Evolutionary conservation across 495 filamentous ascomycete genomes (phyloP).

Genomic region (Copromyces sp.): DNA sequence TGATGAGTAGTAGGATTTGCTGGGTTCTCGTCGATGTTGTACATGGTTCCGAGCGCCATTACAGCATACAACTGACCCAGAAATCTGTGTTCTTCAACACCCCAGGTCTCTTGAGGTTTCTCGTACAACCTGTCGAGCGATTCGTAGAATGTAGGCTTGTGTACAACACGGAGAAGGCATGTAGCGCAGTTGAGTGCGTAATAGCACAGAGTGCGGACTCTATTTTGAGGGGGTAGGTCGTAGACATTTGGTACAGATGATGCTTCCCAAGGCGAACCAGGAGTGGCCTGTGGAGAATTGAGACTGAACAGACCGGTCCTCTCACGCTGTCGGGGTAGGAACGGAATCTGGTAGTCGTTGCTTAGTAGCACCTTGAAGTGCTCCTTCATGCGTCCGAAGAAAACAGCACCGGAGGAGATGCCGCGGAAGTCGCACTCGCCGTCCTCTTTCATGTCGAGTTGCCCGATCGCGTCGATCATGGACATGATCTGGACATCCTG

Average conservation of each 20-base stretch:
- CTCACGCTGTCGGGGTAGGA: slow-evolving; percentile 32
- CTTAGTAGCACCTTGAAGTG: slow-evolving; percentile 62
- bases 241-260: slow-evolving; percentile 47
- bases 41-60: slow-evolving; percentile 80
- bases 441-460: slow-evolving; percentile 81
- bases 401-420: slow-evolving; percentile 82
- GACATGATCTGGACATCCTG: slow-evolving; percentile 78
- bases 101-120: slow-evolving; percentile 54
- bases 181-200: slow-evolving; percentile 78
- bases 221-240: slow-evolving; percentile 60
- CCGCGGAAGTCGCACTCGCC: slow-evolving; percentile 94
- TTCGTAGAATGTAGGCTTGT: slow-evolving; percentile 73
- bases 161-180: slow-evolving; percentile 75
- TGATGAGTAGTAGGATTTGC: slow-evolving; percentile 43
- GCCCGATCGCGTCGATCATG: slow-evolving; percentile 87
- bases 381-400: slow-evolving; percentile 73
- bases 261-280: slow-evolving; percentile 46
- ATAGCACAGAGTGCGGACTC: slow-evolving; percentile 59
- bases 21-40: slow-evolving; percentile 44
- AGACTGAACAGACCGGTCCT: slow-evolving; percentile 34
- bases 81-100: slow-evolving; percentile 67
- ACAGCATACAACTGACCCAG: slow-evolving; percentile 75
- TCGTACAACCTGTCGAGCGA: slow-evolving; percentile 75
- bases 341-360: slow-evolving; percentile 37
- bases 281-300: slow-evolving; percentile 62